These are phyloP conservation scores for Pseudocercospora eumusae DNA, from an alignment of 2,329 filamentous ascomycete genomes.

Conservation along the genomic window DNA sequence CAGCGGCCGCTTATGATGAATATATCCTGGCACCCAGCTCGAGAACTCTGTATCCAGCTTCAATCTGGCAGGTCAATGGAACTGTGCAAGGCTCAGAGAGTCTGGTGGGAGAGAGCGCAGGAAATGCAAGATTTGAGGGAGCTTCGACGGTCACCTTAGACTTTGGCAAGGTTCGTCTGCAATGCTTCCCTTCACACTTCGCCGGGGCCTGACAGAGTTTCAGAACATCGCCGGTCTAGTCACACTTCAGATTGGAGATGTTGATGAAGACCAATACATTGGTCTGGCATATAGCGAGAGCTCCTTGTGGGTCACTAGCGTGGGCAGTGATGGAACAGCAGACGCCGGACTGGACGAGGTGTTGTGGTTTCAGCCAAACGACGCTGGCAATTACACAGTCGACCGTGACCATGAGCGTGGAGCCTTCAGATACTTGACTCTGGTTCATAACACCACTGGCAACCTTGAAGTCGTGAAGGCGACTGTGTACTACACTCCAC, in stretches of 20 bases:
- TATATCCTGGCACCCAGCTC: constrained; percentile 48
- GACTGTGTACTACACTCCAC: constrained; percentile 49
- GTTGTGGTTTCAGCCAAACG: constrained; percentile 50
- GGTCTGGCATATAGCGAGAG: constrained; percentile 48
- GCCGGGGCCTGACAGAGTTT: background rate
- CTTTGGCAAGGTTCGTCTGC: constrained; percentile 38
- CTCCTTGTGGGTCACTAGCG: constrained; percentile 54
- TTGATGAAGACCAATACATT: constrained; percentile 44
- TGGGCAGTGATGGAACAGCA: constrained; percentile 49
- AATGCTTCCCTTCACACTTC: too few relatives aligned
- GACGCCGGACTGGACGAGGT: constrained; percentile 47
- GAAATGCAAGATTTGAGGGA: constrained; percentile 41
- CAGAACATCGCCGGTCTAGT: constrained; percentile 47
- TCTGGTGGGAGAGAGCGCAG: constrained; percentile 35
- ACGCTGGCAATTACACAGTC: constrained; percentile 47
- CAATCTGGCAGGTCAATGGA: constrained; percentile 46
- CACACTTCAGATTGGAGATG: constrained; percentile 40
- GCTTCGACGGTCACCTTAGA: constrained; percentile 46
- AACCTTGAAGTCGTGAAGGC: constrained; percentile 45
- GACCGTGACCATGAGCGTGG: constrained; percentile 51
- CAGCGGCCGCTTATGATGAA: constrained; percentile 40
- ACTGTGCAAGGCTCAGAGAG: constrained; percentile 42
- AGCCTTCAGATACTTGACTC: constrained; percentile 57
- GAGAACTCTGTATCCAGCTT: constrained; percentile 40
- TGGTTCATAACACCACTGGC: constrained; percentile 43